Percentiles rank a stretch among this genome's conserved stretches.
phyloP scores from a whole-genome alignment of 2,329 filamentous ascomycete genomes.

The Diaporthe eres region DNA sequence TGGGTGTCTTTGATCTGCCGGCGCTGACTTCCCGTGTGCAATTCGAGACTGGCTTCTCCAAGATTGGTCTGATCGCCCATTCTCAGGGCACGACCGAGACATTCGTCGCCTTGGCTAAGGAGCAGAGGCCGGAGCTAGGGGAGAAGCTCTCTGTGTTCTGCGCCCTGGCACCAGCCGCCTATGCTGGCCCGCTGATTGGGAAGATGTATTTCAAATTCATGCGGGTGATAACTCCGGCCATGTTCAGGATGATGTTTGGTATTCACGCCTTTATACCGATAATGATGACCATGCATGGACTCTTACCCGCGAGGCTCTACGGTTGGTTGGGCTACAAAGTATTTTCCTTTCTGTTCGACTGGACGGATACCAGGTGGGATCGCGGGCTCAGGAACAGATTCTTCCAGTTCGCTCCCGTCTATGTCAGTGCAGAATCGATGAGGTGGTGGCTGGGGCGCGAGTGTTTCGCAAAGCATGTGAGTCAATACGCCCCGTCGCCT shows the following conservation, averaged over 20 bases:
- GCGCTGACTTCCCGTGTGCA: conserved; percentile 86
- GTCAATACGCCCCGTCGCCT: background rate
- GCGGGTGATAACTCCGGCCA: conserved; percentile 79
- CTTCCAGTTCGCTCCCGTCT: conserved; percentile 94
- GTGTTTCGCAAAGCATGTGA: conserved; percentile 59
- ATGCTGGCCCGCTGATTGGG: conserved; percentile 87
- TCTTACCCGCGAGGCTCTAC: conserved; percentile 78
- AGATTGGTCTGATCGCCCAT: conserved; percentile 87
- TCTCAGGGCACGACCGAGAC: conserved; percentile 93
- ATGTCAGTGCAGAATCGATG: conserved; percentile 91
- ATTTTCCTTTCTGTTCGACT: conserved; percentile 90
- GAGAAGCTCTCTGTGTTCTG: conserved; percentile 90
- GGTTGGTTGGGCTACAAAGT: conserved; percentile 89
- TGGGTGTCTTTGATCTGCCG: conserved; percentile 90
- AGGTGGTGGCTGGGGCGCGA: conserved; percentile 89
- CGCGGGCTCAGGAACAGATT: conserved; percentile 82
- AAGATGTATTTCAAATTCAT: conserved; percentile 96
- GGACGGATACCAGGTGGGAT: conserved; percentile 90
- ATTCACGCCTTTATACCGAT: conserved; percentile 94
- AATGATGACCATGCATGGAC: conserved; percentile 87
- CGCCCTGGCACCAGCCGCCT: conserved; percentile 89
- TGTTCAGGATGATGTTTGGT: conserved; percentile 88
- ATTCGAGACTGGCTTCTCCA: conserved; percentile 84
- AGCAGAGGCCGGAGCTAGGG: conserved; percentile 88
- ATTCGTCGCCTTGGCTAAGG: conserved; percentile 88